Conservation (phyloP, 2,329 filamentous ascomycete species). For the Ceratocystis harringtonii region DNA sequence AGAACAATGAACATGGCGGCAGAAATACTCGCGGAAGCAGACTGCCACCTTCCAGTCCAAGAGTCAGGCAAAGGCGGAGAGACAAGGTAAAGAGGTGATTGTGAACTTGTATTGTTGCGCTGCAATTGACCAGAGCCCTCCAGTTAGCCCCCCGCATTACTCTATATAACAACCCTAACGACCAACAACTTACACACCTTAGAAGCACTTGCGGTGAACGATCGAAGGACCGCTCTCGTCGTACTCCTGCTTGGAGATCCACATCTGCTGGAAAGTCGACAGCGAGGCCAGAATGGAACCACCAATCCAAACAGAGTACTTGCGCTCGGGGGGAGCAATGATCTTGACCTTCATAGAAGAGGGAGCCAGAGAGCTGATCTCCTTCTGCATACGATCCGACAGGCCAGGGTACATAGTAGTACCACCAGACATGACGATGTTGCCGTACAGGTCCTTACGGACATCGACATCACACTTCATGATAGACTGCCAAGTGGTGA, state of each 20-base stretch:
- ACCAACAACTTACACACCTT: conserved; percentile 42
- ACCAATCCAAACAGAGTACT: conserved; percentile 99
- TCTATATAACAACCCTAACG: conserved; percentile 4
- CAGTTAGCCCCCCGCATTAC: conserved; percentile 20
- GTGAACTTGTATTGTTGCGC: conserved; percentile 24
- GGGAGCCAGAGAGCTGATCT: conserved; percentile 97
- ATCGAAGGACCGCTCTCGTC: conserved; percentile 99
- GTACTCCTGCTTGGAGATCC: conserved; percentile 99
- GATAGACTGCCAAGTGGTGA: conserved; percentile 99
- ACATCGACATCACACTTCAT: conserved; percentile 99
- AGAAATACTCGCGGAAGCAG: neutral
- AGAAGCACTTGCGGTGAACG: conserved; percentile 99
- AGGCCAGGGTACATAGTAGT: conserved; percentile 99
- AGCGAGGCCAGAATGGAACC: conserved; percentile 98
- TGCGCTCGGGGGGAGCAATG: conserved; percentile 98
- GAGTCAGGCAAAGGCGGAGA: conserved; percentile 7
- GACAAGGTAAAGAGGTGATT: conserved; percentile 19
- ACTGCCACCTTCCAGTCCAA: neutral
- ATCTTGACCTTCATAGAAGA: conserved; percentile 99
- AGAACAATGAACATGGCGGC: neutral
- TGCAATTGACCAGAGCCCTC: conserved; percentile 18
- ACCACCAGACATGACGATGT: conserved; percentile 99
- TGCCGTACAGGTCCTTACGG: conserved; percentile 99
- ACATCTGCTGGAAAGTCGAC: conserved; percentile 99
- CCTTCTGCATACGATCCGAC: conserved; percentile 99